Evolutionary conservation across 169 alveolate species (phyloP), one percentile per base, ranked within the genome.

Genomic region (Plasmodium inui): DNA sequence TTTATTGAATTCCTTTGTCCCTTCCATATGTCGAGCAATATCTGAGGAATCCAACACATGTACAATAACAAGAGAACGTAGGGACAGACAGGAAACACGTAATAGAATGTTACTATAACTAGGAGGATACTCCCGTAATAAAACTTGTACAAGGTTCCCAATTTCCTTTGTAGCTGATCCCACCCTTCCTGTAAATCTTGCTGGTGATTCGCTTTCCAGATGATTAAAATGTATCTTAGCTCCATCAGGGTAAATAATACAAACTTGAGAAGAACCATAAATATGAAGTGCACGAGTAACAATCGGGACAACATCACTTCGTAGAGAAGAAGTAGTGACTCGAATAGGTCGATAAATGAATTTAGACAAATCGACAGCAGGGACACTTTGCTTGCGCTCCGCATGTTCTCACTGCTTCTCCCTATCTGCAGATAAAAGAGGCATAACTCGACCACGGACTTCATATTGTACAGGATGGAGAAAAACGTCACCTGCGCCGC

Each of bases 1-100:
- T 86, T 84, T 22, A 96, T 53, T 0, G 97, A 89, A 39, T 89
- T 84, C 50, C 96, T 81, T 32, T 96, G 97, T 1, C 97, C 98
- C 19, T 93, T 95, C 97, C 97, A 96, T 71, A 96, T 95, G 84
- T 96, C 97, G 80, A 96, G 78, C 28, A 88, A 76, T 19, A 96
- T 96, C 84, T 96, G 98, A 4, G 98, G 98, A 9, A 96, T 71
- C 98, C 98, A 96, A 67, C 93, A 73, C 73, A 95, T 39, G 92
- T 95, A 96, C 32, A 90, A 26, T 17, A 92, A 28, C 19, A 94
- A 44, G 26, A 94, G 28, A 22, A 96, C n/a, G 88, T 91, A 88
- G n/a, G 98, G 97, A 39, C 70, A 83, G 30, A 72, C 10, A 0
- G 93, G 85, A 37, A 90, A 90, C 7, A 92, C 22, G 26, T 83